Percentiles rank a stretch among this genome's conserved stretches.
These are phyloP conservation scores for Tillandsia fasciculata DNA, from an alignment of 176 grass and related monocot genomes.

Conservation along the genomic window DNA sequence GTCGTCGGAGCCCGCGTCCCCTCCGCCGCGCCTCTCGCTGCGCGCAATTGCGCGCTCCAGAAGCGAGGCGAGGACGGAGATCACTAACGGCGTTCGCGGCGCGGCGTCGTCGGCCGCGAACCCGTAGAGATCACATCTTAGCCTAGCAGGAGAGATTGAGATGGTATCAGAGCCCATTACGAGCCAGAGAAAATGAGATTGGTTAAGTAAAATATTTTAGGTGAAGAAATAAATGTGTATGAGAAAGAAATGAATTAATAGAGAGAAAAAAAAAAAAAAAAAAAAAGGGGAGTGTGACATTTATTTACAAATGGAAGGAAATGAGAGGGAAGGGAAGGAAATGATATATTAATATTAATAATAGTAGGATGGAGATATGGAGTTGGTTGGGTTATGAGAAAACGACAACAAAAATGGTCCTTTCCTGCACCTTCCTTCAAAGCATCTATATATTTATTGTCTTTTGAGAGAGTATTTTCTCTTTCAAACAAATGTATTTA, in stretches of 20 bases:
- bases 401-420: slow-evolving; percentile 18
- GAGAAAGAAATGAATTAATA: slow-evolving; percentile 4
- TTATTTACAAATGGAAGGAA: not conserved
- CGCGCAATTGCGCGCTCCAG: slow-evolving; percentile 61
- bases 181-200: slow-evolving; percentile 2
- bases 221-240: slow-evolving; percentile 1
- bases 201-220: not conserved
- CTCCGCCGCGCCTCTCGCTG: slow-evolving; percentile 36
- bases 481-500: too few relatives aligned
- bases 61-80: slow-evolving; percentile 70
- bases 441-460: slow-evolving; percentile 3
- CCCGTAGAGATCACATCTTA: slow-evolving; percentile 27
- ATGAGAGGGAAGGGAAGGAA: not conserved
- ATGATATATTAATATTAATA: not conserved
- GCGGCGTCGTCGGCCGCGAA: slow-evolving; percentile 25
- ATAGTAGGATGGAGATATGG: not conserved
- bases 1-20: not conserved
- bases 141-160: slow-evolving; percentile 36
- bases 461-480: not conserved
- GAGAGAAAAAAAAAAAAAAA: not conserved
- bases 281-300: not conserved
- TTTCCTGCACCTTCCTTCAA: slow-evolving; percentile 5
- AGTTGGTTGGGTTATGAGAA: not conserved
- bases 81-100: slow-evolving; percentile 33
- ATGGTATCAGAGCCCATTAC: slow-evolving; percentile 3